Base-by-base conservation (phyloP, 352 stramenopile species). In the Phytophthora europaea region DNA sequence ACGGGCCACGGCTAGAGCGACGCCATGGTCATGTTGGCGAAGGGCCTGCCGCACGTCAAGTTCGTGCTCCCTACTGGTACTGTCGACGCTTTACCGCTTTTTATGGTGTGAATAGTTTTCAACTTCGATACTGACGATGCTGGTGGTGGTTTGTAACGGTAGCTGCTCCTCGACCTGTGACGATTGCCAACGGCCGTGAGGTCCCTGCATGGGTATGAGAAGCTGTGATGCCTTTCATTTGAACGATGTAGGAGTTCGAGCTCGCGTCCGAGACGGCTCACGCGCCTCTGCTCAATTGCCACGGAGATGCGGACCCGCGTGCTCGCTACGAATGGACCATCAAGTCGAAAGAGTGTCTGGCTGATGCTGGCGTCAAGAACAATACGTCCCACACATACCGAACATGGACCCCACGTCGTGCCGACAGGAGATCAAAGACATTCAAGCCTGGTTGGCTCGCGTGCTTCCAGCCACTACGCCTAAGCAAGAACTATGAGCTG, bases 111-210 rank as follows among this genome's bases (percentile, higher is more conserved):
- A n/a, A n/a, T n/a, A n/a, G n/a, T n/a, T n/a, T n/a, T n/a, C n/a
- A n/a, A n/a, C n/a, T n/a, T n/a, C n/a, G n/a, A n/a, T n/a, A n/a
- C n/a, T n/a, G n/a, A n/a, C n/a, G n/a, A n/a, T n/a, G n/a, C n/a
- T n/a, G n/a, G n/a, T n/a, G n/a, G n/a, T n/a, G n/a, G n/a, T n/a
- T n/a, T n/a, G n/a, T n/a, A n/a, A n/a, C n/a, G n/a, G 34, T 38
- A 89, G 95, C 96, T 23, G 80, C 85, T n/a, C 93, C 81, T 33
- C 84, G 91, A 74, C 93, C 95, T 0, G 97, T 99, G 54, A 97
- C 95, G 7, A 85, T 99, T 70, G 98, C 98, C 63, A 94, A 91
- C 67, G 94, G 96, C 31, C 94, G 96, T 71, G 65, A 79, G 0
- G 98, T 99, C 86, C 90, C 92, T 10, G 89, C 89, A 3, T 99